Base-by-base conservation (phyloP, 2,329 filamentous ascomycete species). In the Scedosporium aurantiacum region DNA sequence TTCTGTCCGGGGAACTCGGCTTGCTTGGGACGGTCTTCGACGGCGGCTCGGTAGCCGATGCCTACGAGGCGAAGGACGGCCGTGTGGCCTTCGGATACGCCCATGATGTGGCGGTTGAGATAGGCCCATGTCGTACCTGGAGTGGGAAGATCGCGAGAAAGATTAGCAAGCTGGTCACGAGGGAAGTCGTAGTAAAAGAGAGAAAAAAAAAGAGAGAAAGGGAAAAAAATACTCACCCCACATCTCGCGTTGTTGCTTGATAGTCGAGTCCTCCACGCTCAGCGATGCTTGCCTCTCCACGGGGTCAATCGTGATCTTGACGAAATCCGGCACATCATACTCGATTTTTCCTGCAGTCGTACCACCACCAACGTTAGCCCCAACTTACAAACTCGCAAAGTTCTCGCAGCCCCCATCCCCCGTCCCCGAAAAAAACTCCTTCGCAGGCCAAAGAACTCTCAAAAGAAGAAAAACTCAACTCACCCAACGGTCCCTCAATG, bases 81-180 rank as follows among this genome's bases (percentile, higher is more conserved):
- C 18, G 90, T 92, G 76, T 99, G 94, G 41, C 94, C 94, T 82
- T 99, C 94, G 43, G 91, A 96, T 23, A 99, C 94, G 63, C 94
- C 94, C 65, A 91, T 85, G 64, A 99, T 89, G 78, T 95, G 86
- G 73, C 94, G 95, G 69, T 90, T 88, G 61, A 99, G 81, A 71
- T 96, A 93, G 40, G 91, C 87, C 77, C 94, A 92, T 54, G 86
- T 89, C 5, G 93, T 97, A 65, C 92, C 92, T 96, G 65, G 4
- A 4, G 23, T 28, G n/a, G 56, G 7, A 47, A 25, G 23, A 3
- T n/a, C 43, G 14, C 43, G 1, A 45, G 16, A 3, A 43, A 5
- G 5, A 25, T 16, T 63, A 37, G 18, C 16, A 40, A 50, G 37
- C 5, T 23, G 57, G 16, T n/a, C 56, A 27, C 27, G 5, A 7